These are phyloP conservation scores for Talaromyces sp. DNA, from an alignment of 2,329 filamentous ascomycete species.

Conservation along the genomic window DNA sequence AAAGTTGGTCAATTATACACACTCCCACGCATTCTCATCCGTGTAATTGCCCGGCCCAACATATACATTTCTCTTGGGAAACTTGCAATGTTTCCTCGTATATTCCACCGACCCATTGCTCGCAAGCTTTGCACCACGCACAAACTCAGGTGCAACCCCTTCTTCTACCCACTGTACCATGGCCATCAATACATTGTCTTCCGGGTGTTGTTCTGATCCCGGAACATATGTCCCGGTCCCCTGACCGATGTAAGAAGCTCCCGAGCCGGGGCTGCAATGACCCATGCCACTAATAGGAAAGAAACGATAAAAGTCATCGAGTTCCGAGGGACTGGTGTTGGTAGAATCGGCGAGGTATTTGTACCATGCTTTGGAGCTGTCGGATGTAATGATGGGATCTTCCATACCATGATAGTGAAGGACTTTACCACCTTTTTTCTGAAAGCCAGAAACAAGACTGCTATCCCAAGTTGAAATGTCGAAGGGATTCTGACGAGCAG, in stretches of 20 bases:
- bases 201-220: constrained; percentile 32
- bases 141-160: constrained; percentile 24
- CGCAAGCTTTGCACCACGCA: constrained; percentile 37
- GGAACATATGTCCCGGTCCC: not conserved
- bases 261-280: constrained; percentile 49
- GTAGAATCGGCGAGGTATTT: constrained; percentile 44
- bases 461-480: constrained; percentile 42
- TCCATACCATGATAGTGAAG: constrained; percentile 46
- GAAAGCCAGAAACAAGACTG: constrained; percentile 38
- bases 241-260: constrained; percentile 34
- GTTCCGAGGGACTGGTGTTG: constrained; percentile 29
- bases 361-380: constrained; percentile 54
- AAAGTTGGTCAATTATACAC: constrained; percentile 22
- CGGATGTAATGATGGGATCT: constrained; percentile 53
- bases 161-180: constrained; percentile 48
- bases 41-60: constrained; percentile 35
- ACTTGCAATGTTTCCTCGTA: not conserved
- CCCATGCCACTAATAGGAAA: constrained; percentile 57
- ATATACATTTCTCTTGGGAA: constrained; percentile 17
- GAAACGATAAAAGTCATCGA: constrained; percentile 48
- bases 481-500: constrained; percentile 7
- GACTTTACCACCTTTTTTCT: constrained; percentile 41
- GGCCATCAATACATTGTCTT: constrained; percentile 51
- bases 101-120: not conserved
- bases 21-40: constrained; percentile 37